These are phyloP conservation scores for Aphanomyces astaci DNA, from an alignment of 352 stramenopile species.

Conservation along the genomic window DNA sequence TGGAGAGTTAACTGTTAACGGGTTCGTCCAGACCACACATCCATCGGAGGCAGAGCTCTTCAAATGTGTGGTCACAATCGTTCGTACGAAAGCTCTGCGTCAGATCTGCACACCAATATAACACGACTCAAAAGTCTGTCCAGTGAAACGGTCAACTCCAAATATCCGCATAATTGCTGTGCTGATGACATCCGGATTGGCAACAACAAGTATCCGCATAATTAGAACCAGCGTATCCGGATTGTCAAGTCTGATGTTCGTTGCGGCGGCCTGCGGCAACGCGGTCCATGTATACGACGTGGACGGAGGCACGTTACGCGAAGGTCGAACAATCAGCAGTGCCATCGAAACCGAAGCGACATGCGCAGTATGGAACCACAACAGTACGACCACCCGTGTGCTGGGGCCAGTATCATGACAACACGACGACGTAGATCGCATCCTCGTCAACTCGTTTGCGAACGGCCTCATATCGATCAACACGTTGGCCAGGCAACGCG, in stretches of 20 bases:
- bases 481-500: neutral
- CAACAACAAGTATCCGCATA: too few relatives aligned
- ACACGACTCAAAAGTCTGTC: too few relatives aligned
- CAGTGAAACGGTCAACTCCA: too few relatives aligned
- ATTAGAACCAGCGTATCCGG: too few relatives aligned
- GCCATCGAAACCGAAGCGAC: slow-evolving; percentile 1
- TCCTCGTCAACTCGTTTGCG: slow-evolving; percentile 7
- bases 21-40: too few relatives aligned
- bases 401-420: neutral
- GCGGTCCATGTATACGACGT: slow-evolving; percentile 5
- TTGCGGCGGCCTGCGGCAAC: neutral
- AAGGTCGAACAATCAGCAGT: slow-evolving; percentile 12
- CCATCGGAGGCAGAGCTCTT: too few relatives aligned
- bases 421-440: neutral
- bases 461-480: slow-evolving; percentile 18
- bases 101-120: too few relatives aligned
- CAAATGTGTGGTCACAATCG: too few relatives aligned
- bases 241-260: neutral
- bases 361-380: slow-evolving; percentile 17
- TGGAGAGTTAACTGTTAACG: too few relatives aligned
- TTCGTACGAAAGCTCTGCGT: too few relatives aligned
- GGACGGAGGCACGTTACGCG: slow-evolving; percentile 2
- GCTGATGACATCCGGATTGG: too few relatives aligned
- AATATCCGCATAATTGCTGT: too few relatives aligned
- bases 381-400: neutral